Base-by-base conservation (phyloP, 2,329 filamentous ascomycete genomes). In the Drechslera avenae region DNA sequence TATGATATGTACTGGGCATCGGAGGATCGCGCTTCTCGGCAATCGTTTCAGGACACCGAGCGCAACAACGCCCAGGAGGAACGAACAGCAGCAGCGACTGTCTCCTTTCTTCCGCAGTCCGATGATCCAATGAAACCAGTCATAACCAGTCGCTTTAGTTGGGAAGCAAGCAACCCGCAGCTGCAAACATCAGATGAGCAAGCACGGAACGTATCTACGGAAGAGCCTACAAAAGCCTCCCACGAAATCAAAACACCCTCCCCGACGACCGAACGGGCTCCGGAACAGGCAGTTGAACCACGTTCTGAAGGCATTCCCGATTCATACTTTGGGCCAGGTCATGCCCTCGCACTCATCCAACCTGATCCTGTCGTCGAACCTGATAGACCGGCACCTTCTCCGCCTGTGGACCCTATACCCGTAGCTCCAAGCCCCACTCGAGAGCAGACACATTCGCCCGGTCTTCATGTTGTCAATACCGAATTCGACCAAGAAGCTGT, bases 1-100 rank as follows among this genome's bases (percentile, higher is more conserved):
- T 89, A 89, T 61, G 86, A 87, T 50, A 84, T 82, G 59, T 89
- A 89, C 64, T 86, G 86, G 81, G 79, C 79, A 2, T 77, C 80
- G 19, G 70, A 73, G 7, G 79, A 78, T 35, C 77, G 81, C 19
- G 41, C 52, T 16, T 62, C 66, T 34, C 77, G 75, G 37, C 68
- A 31, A 48, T 63, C 35, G 44, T 72, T 63, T 37, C 56, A 56
- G 33, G 66, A 61, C 65, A 60, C 45, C 50, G 61, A 45, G 54
- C 66, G 33, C 14, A 50, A 28, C 14, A 50, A 28, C 13, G 50
- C 54, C 16, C 61, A 66, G 35, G 61, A 52, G 12, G 58, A 41
- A 13, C 23, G n/a, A n/a, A n/a, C 57, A 7, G 28, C 56, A 21
- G 51, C 50, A 14, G 42, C 50, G 7, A 46, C 49, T 28, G 34